Evolutionary conservation across 345 rosid species (phyloP).

Genomic region (Balakata baccata): DNA sequence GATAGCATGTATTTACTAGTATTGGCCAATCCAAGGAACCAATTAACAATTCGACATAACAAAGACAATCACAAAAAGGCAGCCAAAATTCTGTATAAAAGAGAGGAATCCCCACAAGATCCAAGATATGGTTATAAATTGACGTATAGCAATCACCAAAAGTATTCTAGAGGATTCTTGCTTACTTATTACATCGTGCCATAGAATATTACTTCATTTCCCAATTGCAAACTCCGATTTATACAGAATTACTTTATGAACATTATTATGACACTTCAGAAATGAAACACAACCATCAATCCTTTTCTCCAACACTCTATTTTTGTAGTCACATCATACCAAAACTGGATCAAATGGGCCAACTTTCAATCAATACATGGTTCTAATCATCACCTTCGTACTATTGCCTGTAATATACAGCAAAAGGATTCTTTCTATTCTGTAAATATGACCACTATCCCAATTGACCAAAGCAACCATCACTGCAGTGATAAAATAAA

Average conservation of each 20-base stretch:
- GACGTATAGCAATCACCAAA: not conserved
- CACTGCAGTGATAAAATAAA: too few relatives aligned
- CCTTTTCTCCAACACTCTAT: not conserved
- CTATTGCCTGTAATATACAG: not conserved
- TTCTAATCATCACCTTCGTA: not conserved
- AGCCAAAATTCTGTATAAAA: not conserved
- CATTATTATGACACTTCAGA: too few relatives aligned
- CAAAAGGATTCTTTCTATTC: not conserved
- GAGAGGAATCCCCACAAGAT: not conserved
- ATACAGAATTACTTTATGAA: not conserved
- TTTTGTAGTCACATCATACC: not conserved
- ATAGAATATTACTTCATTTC: not conserved
- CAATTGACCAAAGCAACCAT: not conserved
- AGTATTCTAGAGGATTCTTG: not conserved
- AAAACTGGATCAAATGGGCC: not conserved
- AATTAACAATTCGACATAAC: not conserved
- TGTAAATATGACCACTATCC: not conserved
- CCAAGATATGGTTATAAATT: not conserved
- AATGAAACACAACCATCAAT: not conserved
- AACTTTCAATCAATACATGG: not conserved
- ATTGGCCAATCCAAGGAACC: not conserved
- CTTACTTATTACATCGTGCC: not conserved
- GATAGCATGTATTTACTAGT: not conserved
- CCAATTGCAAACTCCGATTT: not conserved
- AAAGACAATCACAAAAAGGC: not conserved